A percentile compares a stretch with the other conserved stretches of the same genome.
phyloP scores from a whole-genome alignment of 2,329 filamentous ascomycete species.

The Bipolaris bicolor region DNA sequence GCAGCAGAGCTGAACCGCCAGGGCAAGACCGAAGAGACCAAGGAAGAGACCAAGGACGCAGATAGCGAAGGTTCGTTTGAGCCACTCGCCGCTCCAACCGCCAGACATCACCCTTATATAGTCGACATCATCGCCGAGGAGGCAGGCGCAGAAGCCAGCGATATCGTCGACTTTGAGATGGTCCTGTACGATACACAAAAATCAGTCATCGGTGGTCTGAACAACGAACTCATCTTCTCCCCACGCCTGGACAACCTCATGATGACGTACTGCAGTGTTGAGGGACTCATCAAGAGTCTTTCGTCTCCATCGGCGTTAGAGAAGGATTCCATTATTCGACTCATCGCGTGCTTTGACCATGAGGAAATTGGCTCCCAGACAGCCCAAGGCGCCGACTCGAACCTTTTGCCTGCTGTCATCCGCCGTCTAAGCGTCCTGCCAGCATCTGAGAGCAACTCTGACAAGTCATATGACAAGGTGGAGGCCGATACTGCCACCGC shows the following conservation, averaged over 20 bases:
- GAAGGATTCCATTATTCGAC: constrained; percentile 78
- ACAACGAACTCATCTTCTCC: constrained; percentile 95
- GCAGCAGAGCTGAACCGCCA: constrained; percentile 86
- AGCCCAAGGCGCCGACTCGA: constrained; percentile 92
- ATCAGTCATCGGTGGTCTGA: constrained; percentile 83
- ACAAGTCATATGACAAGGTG: constrained; percentile 69
- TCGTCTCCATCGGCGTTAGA: constrained; percentile 68
- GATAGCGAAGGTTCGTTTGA: constrained; percentile 60
- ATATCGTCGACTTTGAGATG: constrained; percentile 92
- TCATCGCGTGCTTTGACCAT: constrained; percentile 96
- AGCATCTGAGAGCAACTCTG: constrained; percentile 61
- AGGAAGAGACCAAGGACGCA: constrained; percentile 50
- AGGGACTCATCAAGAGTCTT: constrained; percentile 83
- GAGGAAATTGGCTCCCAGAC: constrained; percentile 95
- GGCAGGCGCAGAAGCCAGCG: constrained; percentile 70
- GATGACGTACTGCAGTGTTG: constrained; percentile 92
- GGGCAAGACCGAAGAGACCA: constrained; percentile 59
- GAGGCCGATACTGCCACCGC: constrained; percentile 71
- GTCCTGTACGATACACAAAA: constrained; percentile 97
- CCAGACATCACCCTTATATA: constrained; percentile 88
- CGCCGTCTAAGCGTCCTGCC: constrained; percentile 84
- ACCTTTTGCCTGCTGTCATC: constrained; percentile 85
- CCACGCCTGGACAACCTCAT: constrained; percentile 94
- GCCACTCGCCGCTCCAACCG: constrained; percentile 76
- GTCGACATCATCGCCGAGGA: constrained; percentile 84